A percentile compares a stretch with the other conserved stretches of the same genome.
These are phyloP conservation scores for Thuidium tamariscinum DNA, from an alignment of 225 moss, liverwort and hornwort genomes.

Conservation along the genomic window DNA sequence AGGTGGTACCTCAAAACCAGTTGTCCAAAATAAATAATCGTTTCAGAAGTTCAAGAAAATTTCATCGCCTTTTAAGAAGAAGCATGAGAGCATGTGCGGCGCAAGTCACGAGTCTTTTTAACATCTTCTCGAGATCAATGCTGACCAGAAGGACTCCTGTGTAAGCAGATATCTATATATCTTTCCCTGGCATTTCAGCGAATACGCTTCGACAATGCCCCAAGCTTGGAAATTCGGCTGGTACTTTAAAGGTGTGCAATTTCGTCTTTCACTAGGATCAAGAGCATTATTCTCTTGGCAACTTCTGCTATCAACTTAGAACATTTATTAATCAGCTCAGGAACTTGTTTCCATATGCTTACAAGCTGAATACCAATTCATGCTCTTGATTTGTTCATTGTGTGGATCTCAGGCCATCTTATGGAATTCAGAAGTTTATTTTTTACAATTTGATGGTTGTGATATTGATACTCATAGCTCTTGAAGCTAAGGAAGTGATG, in stretches of 20 bases:
- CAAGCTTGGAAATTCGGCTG: neutral
- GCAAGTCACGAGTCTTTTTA: neutral
- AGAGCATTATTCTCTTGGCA: neutral
- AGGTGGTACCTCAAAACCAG: neutral
- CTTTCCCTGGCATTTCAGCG: neutral
- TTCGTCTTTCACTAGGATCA: neutral
- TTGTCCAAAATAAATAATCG: neutral
- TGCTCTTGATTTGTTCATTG: neutral
- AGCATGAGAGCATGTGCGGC: neutral
- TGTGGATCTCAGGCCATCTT: neutral
- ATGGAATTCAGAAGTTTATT: neutral
- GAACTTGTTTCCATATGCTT: neutral
- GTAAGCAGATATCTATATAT: neutral
- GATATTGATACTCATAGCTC: neutral
- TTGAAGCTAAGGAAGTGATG: neutral
- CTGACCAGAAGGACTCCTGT: neutral
- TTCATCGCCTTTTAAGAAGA: neutral
- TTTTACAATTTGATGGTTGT: neutral
- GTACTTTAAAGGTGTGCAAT: neutral
- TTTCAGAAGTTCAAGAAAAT: neutral
- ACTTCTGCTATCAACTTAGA: neutral
- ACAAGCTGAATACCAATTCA: neutral
- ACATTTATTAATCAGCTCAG: neutral
- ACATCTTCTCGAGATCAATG: neutral
- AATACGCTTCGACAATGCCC: neutral